Evolutionary conservation across 192 early-diverging fungal species (phyloP).

Genomic region (Mycoemilia scoparia): DNA sequence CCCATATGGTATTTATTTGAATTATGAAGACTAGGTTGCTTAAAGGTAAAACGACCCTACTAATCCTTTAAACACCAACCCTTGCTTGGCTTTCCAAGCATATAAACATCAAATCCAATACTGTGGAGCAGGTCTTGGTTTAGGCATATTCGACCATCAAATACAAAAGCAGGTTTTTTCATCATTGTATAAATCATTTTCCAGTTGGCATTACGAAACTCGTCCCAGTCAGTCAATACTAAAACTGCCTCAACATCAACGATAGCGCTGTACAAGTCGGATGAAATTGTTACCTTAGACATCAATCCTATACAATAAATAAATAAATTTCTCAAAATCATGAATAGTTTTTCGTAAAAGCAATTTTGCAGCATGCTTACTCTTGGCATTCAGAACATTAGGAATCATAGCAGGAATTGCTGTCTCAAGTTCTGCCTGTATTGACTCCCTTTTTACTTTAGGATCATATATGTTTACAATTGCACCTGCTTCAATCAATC

Average conservation of each 20-base stretch:
- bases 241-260: conserved; percentile 58
- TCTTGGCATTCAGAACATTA: background rate
- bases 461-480: conserved; percentile 72
- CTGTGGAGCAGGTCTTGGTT: conserved; percentile 38
- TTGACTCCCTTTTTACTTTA: conserved; percentile 59
- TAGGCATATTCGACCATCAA: conserved; percentile 78
- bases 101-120: conserved; percentile 62
- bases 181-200: conserved; percentile 41
- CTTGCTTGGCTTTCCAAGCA: conserved; percentile 64
- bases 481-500: conserved; percentile 63
- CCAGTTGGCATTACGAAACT: conserved; percentile 58
- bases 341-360: background rate
- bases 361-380: too few relatives aligned
- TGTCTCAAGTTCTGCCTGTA: conserved; percentile 27
- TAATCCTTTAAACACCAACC: too few relatives aligned
- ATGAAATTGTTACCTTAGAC: conserved; percentile 41
- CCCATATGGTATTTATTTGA: too few relatives aligned
- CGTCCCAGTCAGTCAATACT: conserved; percentile 77
- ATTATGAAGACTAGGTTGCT: too few relatives aligned
- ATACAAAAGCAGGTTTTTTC: conserved; percentile 72
- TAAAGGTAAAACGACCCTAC: too few relatives aligned
- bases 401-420: conserved; percentile 2
- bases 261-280: conserved; percentile 47
- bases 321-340: conserved; percentile 3
- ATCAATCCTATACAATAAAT: conserved; percentile 19